Percentiles rank a stretch among this genome's conserved stretches.
Evolutionary conservation across 768 basidiomycete species (phyloP).

Genomic region (Pholiota microspora): DNA sequence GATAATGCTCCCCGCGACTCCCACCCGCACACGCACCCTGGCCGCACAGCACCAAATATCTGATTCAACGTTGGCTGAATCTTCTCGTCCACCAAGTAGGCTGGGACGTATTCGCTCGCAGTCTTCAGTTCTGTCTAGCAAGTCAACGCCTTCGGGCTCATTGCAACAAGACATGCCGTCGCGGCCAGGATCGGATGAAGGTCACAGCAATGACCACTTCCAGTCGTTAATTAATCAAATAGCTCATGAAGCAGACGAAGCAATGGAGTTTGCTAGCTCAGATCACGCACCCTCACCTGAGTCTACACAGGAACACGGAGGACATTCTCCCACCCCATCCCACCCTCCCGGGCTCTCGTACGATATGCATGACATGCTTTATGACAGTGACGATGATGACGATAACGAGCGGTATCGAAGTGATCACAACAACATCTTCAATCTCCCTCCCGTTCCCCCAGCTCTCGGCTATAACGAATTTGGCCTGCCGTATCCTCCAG

Average conservation of each 20-base stretch:
- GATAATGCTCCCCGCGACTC: constrained; percentile 6
- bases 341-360: constrained; percentile 13
- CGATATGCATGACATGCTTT: constrained; percentile 16
- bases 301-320: constrained; percentile 7
- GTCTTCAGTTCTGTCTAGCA: constrained; percentile 23
- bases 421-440: constrained; percentile 15
- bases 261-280: constrained; percentile 33
- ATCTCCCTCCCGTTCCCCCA: constrained; percentile 25
- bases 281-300: constrained; percentile 21
- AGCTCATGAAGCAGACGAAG: constrained; percentile 51
- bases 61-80: constrained; percentile 18
- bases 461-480: constrained; percentile 47
- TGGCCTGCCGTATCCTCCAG: constrained; percentile 43
- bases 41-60: constrained; percentile 17
- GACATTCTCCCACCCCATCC: not conserved
- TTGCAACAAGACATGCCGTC: constrained; percentile 6
- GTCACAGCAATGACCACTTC: constrained; percentile 50
- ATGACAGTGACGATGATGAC: constrained; percentile 20
- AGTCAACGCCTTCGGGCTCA: constrained; percentile 16
- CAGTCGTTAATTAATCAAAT: constrained; percentile 49
- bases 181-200: constrained; percentile 17
- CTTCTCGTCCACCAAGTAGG: constrained; percentile 17
- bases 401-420: constrained; percentile 10
- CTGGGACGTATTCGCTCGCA: constrained; percentile 19
- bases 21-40: constrained; percentile 10